Evolutionary conservation across 345 rosid species (phyloP), one percentile per base, ranked within the genome.

Genomic region (Leavenworthia alabamica): DNA sequence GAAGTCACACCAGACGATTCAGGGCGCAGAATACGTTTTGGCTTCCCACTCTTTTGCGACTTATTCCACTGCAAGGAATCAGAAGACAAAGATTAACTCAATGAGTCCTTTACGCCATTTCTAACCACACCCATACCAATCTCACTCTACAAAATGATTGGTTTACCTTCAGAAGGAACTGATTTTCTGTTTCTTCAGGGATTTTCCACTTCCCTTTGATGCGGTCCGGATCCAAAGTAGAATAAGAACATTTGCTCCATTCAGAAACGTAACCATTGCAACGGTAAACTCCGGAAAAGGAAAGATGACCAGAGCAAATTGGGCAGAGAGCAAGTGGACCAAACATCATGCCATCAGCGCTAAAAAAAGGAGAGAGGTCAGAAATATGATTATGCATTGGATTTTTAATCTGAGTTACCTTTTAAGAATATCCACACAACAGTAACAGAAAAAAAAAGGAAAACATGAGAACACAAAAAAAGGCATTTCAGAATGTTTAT

Each of bases 281-380:
- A 48, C 79, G 79, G 66, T 87, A 89, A 62, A 72, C 32, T 76
- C 99, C 95, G 50, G 86, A 84, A 78, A 66, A 89, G 43, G 66
- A 80, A 77, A 93, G 84, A 61, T 72, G 66, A 66, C 92, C 78
- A 50, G 91, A 78, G 79, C 97, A 93, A 36, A 81, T 47, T 6
- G 86, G 86, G 78, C 97, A 89, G 39, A 36, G 62, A 46, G 75
- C 81, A 52, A 93, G 97, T 61, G 83, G 82, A 74, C 96, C 99
- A 79, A 89, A 87, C 77, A 87, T 71, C 97, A 93, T 93, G 62
- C 97, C 97, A 79, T 93, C 96, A 55, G 89, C 88, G 76, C 99
- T 89, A 55, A 36, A 73, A 58, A 28, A 61, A 36, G 29, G 16
- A 41, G 42, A 52, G 46, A 56, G 42, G 12, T 42, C 20, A 49